Evolutionary conservation across 257 asterid species (phyloP).

Genomic region (Orobanche coerulescens): DNA sequence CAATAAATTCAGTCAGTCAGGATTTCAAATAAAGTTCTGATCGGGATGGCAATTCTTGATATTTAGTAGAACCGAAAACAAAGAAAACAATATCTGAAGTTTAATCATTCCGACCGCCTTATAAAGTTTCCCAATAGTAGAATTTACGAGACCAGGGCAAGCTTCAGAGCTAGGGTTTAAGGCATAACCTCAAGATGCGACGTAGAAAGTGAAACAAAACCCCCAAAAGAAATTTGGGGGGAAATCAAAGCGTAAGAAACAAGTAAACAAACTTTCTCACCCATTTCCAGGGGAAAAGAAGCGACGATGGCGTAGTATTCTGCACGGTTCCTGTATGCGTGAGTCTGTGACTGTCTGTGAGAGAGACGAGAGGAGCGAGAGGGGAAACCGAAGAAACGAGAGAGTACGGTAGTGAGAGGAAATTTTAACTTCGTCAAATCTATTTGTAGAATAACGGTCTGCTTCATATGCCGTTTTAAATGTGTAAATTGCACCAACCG

Average conservation of each 20-base stretch:
- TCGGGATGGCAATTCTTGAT: not conserved
- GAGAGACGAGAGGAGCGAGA: not conserved
- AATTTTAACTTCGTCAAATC: not conserved
- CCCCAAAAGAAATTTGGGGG: not conserved
- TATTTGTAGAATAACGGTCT: slow-evolving; percentile 21
- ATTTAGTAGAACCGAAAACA: not conserved
- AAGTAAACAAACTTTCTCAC: slow-evolving; percentile 9
- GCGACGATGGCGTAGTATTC: slow-evolving; percentile 1
- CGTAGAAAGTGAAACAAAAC: not conserved
- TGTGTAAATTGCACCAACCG: not conserved
- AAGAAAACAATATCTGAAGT: not conserved
- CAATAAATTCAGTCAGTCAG: not conserved
- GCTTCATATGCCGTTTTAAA: not conserved
- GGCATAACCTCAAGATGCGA: not conserved
- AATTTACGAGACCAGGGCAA: not conserved
- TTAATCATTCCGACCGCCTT: not conserved
- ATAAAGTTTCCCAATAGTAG: not conserved
- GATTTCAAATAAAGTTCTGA: not conserved
- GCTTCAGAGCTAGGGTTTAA: slow-evolving; percentile 19
- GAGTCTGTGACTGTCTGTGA: not conserved
- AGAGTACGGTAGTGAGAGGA: slow-evolving; percentile 16
- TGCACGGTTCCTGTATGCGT: slow-evolving; percentile 6
- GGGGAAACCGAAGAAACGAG: not conserved
- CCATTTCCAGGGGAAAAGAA: not conserved
- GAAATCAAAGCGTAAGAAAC: not conserved